Base-by-base conservation (phyloP, 2,329 filamentous ascomycete species). In the Cladorrhinum sp. region DNA sequence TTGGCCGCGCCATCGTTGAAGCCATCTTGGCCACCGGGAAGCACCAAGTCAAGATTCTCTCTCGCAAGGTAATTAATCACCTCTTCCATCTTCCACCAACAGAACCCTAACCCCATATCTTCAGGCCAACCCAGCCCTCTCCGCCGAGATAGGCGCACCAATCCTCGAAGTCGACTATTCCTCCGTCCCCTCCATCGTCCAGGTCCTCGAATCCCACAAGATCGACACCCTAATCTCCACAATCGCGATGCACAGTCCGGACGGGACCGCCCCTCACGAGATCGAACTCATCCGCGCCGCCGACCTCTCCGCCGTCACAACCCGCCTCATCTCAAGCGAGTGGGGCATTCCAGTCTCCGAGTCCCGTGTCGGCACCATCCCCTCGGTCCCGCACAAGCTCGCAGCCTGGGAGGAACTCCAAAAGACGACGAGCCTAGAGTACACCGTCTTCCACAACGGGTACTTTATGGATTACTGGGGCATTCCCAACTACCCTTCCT, bases 391-490 rank as follows among this genome's bases (percentile, higher is more conserved):
- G n/a, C 59, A 57, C 32, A 57, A 59, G n/a, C 16, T 12, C 38
- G 54, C 57, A 13, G 45, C 52, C 32, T 8, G 52, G 45, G 64
- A 66, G 18, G 57, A 64, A 2, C 67, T 78, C 13, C 63, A 72
- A 45, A 56, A 68, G 6, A 74, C 70, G 1, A 45, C 41, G 7
- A 62, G 62, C 1, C 70, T 80, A 1, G 69, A 78, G 55, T 76
- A 70, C 54, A 79, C 77, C 0, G 64, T 69, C 6, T 62, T 79
- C 3, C 66, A 72, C 29, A 76, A 72, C 22, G 79, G 78, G 2
- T 77, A 74, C 59, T 79, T 81, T 64, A 70, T 79, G 64, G 78
- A 81, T 62, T 80, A 79, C 65, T 80, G 69, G 67, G 76, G 74
- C 32, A 69, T 72, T 57, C 77, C 76, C 1, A 60, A 68, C 10